A percentile compares a stretch with the other conserved stretches of the same genome.
These are phyloP conservation scores for Coelastrella sp. DNA, from an alignment of 139 green algal genomes.

Conservation along the genomic window DNA sequence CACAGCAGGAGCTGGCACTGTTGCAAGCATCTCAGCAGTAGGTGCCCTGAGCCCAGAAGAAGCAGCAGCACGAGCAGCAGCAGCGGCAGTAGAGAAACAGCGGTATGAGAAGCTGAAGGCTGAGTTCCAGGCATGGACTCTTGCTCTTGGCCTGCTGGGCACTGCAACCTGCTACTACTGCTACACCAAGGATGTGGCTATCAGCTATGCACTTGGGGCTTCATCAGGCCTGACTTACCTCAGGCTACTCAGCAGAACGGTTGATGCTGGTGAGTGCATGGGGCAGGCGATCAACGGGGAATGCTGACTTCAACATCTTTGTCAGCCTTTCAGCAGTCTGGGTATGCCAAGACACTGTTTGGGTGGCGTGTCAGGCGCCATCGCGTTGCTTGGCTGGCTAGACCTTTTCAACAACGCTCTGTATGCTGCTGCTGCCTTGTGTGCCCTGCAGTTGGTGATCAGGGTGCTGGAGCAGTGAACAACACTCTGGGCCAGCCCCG, in stretches of 20 bases:
- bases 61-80: slow-evolving; percentile 14
- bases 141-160: slow-evolving; percentile 57
- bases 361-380: no score
- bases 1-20: not conserved
- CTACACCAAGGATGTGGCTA: slow-evolving; percentile 75
- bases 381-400: no score
- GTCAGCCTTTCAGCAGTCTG: no score
- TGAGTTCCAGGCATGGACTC: slow-evolving; percentile 75
- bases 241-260: slow-evolving; percentile 78
- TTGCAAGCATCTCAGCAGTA: slow-evolving; percentile 11
- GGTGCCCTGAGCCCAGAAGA: slow-evolving; percentile 33
- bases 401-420: not conserved
- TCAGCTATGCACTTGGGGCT: slow-evolving; percentile 85
- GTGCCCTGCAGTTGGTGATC: slow-evolving; percentile 25
- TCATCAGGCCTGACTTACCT: slow-evolving; percentile 88
- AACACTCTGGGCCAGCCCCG: slow-evolving; percentile 71
- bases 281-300: not conserved
- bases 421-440: not conserved
- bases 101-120: slow-evolving; percentile 77
- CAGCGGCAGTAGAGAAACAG: slow-evolving; percentile 48
- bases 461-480: slow-evolving; percentile 44
- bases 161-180: slow-evolving; percentile 60
- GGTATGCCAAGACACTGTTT: no score
- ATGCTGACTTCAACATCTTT: no score
- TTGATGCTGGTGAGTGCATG: slow-evolving; percentile 68